Evolutionary conservation across 495 filamentous ascomycete genomes (phyloP).

Genomic region (Extremus antarcticus): DNA sequence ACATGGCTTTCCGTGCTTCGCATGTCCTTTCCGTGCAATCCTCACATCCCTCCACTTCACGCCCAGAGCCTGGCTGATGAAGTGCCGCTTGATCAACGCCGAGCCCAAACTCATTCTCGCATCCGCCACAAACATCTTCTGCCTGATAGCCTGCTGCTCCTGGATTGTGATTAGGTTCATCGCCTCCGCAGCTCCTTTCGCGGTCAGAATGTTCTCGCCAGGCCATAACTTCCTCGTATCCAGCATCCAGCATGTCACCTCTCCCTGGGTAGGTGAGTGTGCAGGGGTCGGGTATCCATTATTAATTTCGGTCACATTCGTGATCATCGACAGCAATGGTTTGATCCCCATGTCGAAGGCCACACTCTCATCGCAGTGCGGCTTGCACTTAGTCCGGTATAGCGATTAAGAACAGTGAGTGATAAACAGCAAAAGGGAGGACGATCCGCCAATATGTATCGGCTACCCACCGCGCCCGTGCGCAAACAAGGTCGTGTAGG

Average conservation of each 20-base stretch:
- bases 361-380: neutral
- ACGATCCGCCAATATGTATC: neutral
- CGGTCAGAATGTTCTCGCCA: conserved; percentile 26
- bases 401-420: too few species aligned
- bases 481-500: neutral
- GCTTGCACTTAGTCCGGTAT: too few species aligned
- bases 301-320: neutral
- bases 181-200: conserved; percentile 37
- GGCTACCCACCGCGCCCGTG: neutral
- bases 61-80: conserved; percentile 49
- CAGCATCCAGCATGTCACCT: conserved; percentile 31
- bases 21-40: conserved; percentile 49
- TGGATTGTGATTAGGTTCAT: conserved; percentile 44
- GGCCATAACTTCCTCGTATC: conserved; percentile 32
- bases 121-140: conserved; percentile 52
- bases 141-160: conserved; percentile 41
- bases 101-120: conserved; percentile 63
- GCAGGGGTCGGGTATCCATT: conserved; percentile 5
- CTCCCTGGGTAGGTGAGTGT: neutral
- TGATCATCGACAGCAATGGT: conserved; percentile 7
- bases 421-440: neutral
- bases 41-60: conserved; percentile 55
- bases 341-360: neutral
- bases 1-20: conserved; percentile 52
- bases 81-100: conserved; percentile 66